These are phyloP conservation scores for Lophiostoma macrostomum DNA, from an alignment of 495 filamentous ascomycete genomes.

Conservation along the genomic window DNA sequence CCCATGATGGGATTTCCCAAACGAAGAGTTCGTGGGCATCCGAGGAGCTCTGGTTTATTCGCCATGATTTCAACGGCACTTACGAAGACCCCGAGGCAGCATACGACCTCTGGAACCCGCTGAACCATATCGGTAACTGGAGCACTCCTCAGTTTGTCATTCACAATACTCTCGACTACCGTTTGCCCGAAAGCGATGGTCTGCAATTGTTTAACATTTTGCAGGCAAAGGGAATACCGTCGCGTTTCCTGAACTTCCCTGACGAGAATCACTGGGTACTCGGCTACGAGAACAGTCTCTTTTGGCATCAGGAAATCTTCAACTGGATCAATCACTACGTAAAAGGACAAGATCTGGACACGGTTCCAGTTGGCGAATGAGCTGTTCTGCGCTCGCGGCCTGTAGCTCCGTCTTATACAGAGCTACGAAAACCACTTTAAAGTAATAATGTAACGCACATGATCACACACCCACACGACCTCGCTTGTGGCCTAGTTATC, in stretches of 20 bases:
- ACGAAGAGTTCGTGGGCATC: slow-evolving; percentile 45
- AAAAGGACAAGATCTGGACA: slow-evolving; percentile 14
- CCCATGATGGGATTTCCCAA: slow-evolving; percentile 46
- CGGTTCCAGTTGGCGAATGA: slow-evolving; percentile 19
- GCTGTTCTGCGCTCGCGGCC: too few relatives aligned
- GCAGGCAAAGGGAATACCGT: slow-evolving; percentile 52
- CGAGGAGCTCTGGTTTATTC: slow-evolving; percentile 48
- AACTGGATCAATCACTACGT: slow-evolving; percentile 51
- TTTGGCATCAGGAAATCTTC: slow-evolving; percentile 51
- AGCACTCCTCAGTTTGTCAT: slow-evolving; percentile 49
- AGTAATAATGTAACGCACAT: too few relatives aligned
- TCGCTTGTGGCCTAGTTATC: too few relatives aligned
- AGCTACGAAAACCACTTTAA: too few relatives aligned
- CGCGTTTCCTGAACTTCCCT: slow-evolving; percentile 50
- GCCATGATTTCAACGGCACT: slow-evolving; percentile 47
- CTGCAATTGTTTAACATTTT: slow-evolving; percentile 49
- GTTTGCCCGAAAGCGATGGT: slow-evolving; percentile 46
- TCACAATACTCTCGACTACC: slow-evolving; percentile 48
- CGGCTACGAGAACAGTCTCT: slow-evolving; percentile 46
- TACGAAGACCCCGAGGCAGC: slow-evolving; percentile 44
- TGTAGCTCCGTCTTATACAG: too few relatives aligned
- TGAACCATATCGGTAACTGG: slow-evolving; percentile 39
- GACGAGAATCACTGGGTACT: slow-evolving; percentile 53
- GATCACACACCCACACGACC: too few relatives aligned
- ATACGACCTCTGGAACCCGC: slow-evolving; percentile 47